Evolutionary conservation across 2,329 filamentous ascomycete genomes (phyloP), one percentile per base, ranked within the genome.

Genomic region (Phyllachora maydis): DNA sequence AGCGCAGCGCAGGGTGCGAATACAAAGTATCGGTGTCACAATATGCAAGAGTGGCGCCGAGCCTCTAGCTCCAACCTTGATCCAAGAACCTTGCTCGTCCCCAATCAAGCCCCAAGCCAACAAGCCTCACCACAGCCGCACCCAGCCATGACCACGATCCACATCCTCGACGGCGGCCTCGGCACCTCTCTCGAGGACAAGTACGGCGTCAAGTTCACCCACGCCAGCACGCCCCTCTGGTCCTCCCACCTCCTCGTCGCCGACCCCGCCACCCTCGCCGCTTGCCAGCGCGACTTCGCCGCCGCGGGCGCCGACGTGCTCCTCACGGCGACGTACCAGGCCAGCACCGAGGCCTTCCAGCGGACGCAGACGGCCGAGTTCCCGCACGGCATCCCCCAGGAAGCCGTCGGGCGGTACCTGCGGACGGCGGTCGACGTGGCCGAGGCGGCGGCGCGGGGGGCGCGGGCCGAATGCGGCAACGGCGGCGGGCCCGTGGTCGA

Each of bases 261-360:
- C 17, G 50, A 57, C 31, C 54, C 50, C 3, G 32, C 47, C 6
- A 64, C 55, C 1, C 54, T 73, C 6, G 42, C 52, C 28, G 44
- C 45, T 15, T 68, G 63, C 38, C 68, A 73, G 36, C 36, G 38
- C 24, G 57, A 59, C 32, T 73, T 73, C 38, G 52, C 47, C 24
- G 29, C 37, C 6, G 56, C 62, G 2, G 67, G 65, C 17, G 59
- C 62, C 26, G 65, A 76, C 36, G 50, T 77, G 14, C 42, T 76
- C 11, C 52, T 71, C 22, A 75, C 67, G 7, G 69, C 68, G 6
- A 77, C 71, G 1, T 77, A 77, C 39, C 70, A 76, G 38, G 48
- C 62, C 2, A 71, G 63, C 0, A 40, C 54, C 6, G 46, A 59
- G 8, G 68, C 61, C 0, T 72, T 75, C 32, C 40, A 42, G 3